These are phyloP conservation scores for Chaetomiaceae sp. DNA, from an alignment of 2,329 filamentous ascomycete genomes.

Conservation along the genomic window DNA sequence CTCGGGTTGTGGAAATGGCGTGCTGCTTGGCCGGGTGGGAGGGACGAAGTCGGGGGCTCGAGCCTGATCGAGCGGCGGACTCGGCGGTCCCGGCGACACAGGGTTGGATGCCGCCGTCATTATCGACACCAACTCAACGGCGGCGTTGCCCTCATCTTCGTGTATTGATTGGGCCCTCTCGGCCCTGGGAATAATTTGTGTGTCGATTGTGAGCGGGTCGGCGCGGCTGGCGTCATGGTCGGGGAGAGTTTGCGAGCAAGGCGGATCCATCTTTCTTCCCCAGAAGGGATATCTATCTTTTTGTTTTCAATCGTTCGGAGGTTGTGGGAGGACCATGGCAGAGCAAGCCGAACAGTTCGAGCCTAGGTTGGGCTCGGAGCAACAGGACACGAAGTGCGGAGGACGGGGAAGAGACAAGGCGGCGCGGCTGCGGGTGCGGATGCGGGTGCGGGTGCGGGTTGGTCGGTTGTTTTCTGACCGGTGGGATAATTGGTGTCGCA, in stretches of 20 bases:
- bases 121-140: constrained; percentile 40
- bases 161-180: constrained; percentile 27
- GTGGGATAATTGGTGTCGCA: constrained; percentile 2
- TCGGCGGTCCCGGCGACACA: constrained; percentile 50
- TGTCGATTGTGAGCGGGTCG: constrained; percentile 29
- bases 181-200: constrained; percentile 25
- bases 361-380: background rate
- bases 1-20: constrained; percentile 54
- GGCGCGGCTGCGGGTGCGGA: too few relatives aligned
- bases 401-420: background rate
- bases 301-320: constrained; percentile 9
- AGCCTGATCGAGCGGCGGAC: constrained; percentile 45
- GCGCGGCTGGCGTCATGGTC: constrained; percentile 16
- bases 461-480: background rate
- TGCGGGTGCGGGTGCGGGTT: constrained; percentile 2
- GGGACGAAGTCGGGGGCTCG: constrained; percentile 45
- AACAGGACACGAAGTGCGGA: background rate
- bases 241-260: constrained; percentile 20
- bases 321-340: constrained; percentile 14
- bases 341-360: background rate
- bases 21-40: constrained; percentile 54
- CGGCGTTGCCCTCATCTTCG: constrained; percentile 37
- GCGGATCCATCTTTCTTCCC: constrained; percentile 23
- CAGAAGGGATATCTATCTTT: background rate
- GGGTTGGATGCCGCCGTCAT: constrained; percentile 49